These are phyloP conservation scores for Trichoderma sp. DNA, from an alignment of 2,329 filamentous ascomycete genomes.

Conservation along the genomic window DNA sequence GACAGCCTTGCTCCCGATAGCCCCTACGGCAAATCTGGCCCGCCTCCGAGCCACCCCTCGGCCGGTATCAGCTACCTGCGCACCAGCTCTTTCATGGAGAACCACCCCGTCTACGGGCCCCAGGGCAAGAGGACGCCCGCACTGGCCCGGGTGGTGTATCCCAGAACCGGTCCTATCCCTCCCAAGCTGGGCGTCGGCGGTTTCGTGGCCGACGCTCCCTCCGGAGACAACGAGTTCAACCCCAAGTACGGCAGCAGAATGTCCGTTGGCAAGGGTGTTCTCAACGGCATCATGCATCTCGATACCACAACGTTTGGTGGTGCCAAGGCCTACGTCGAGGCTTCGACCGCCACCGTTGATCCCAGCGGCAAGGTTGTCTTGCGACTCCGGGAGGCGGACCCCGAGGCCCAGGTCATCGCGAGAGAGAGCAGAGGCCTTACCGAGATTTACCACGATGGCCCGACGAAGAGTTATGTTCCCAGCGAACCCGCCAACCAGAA, in stretches of 20 bases:
- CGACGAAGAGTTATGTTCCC: slow-evolving; percentile 31
- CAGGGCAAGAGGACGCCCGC: slow-evolving; percentile 54
- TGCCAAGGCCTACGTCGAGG: slow-evolving; percentile 56
- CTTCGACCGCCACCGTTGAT: slow-evolving; percentile 50
- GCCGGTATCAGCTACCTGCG: slow-evolving; percentile 65
- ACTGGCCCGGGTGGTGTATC: slow-evolving; percentile 55
- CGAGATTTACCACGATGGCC: slow-evolving; percentile 38
- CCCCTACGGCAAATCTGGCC: slow-evolving; percentile 56
- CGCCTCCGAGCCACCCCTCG: slow-evolving; percentile 64
- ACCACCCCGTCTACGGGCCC: slow-evolving; percentile 64
- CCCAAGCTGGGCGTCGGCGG: slow-evolving; percentile 59
- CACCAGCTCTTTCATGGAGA: slow-evolving; percentile 57
- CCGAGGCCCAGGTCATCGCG: slow-evolving; percentile 48
- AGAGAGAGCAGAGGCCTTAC: slow-evolving; percentile 49
- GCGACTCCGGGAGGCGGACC: slow-evolving; percentile 44
- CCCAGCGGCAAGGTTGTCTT: slow-evolving; percentile 54
- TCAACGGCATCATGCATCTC: slow-evolving; percentile 45
- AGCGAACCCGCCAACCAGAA: slow-evolving; percentile 16
- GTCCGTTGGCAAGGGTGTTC: slow-evolving; percentile 34
- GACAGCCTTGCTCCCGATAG: slow-evolving; percentile 38
- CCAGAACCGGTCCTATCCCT: slow-evolving; percentile 40
- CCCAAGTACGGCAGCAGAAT: slow-evolving; percentile 31
- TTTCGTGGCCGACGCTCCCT: slow-evolving; percentile 51
- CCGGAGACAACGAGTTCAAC: slow-evolving; percentile 50
- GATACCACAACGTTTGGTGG: slow-evolving; percentile 55